Conservation (phyloP, 805 yeast genomes). For the Candida pseudofarinosa region DNA sequence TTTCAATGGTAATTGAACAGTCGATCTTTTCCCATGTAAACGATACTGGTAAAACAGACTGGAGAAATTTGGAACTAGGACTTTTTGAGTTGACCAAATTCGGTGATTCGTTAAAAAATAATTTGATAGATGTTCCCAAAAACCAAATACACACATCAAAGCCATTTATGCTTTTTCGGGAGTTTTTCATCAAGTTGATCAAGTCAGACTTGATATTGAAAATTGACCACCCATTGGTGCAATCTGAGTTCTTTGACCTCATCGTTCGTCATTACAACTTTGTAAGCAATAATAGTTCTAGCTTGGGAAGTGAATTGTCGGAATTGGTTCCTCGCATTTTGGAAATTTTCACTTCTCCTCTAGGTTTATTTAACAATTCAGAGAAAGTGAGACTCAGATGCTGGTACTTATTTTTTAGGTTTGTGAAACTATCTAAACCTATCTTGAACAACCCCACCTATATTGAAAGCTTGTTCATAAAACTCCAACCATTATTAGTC, state of each 20-base stretch:
- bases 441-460: slow-evolving; percentile 37
- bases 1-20: slow-evolving; percentile 57
- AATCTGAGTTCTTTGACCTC: slow-evolving; percentile 77
- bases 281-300: slow-evolving; percentile 36
- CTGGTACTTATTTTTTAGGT: slow-evolving; percentile 87
- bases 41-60: slow-evolving; percentile 36
- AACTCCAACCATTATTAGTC: slow-evolving; percentile 57
- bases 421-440: slow-evolving; percentile 73
- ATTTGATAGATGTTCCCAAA: slow-evolving; percentile 67
- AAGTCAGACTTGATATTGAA: slow-evolving; percentile 41
- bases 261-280: slow-evolving; percentile 74
- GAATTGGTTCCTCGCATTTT: slow-evolving; percentile 55
- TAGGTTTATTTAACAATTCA: slow-evolving; percentile 74
- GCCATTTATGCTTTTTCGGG: slow-evolving; percentile 59
- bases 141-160: slow-evolving; percentile 60
- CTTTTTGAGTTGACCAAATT: slow-evolving; percentile 74
- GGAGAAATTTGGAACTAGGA: slow-evolving; percentile 87
- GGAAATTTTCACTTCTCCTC: slow-evolving; percentile 72
- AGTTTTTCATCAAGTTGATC: slow-evolving; percentile 55
- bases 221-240: slow-evolving; percentile 77
- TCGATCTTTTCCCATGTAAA: slow-evolving; percentile 27
- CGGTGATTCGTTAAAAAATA: slow-evolving; percentile 76
- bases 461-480: slow-evolving; percentile 54
- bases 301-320: slow-evolving; percentile 24
- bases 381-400: slow-evolving; percentile 77